Evolutionary conservation across 192 early-diverging fungal species (phyloP), one percentile per base, ranked within the genome.

Genomic region (Coemansia sp.): DNA sequence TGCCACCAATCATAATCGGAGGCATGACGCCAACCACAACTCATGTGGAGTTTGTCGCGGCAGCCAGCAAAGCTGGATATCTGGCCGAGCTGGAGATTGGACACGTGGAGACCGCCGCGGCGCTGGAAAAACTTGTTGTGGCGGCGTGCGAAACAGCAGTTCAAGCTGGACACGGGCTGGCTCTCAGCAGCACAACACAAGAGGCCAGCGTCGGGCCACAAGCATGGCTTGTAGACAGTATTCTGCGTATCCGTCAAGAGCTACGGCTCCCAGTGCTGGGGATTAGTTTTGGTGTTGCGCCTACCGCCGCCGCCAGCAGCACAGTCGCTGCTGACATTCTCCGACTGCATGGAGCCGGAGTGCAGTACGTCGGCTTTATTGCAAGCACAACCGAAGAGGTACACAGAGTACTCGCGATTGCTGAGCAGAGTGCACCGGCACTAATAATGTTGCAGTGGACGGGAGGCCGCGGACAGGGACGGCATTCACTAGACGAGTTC

Each of bases 401-500:
- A 52, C 84, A 86, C 23, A 84, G 88, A 52, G 90, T 90, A 6
- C 80, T 98, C 53, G 71, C 80, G 17, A 93, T 98, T 82, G 94
- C 94, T 25, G 86, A 88, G 67, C 76, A 76, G 24, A 87, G 91
- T 67, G 89, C 91, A 6, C 84, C 86, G 21, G 87, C 93, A 78
- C 85, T 90, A 19, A 84, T 98, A 19, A 84, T 96, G 54, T 77
- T 96, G 64, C 94, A 98, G 78, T 98, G 95, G 95, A 95, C 94
- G 24, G 95, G 95, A 74, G 95, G 95, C 19, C 90, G 95, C 71
- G 92, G 88, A 51, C 94, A 94, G 65, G 96, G 96, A 9, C 90
- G 91, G 72, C 96, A 98, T 85, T 92, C 90, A 61, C 91, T 92
- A 52, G 96, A 95, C 71, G 94, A 98, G 76, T 91, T 95, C 85